These are phyloP conservation scores for Diospyros kaki DNA, from an alignment of 148 eudicot species.

Conservation along the genomic window DNA sequence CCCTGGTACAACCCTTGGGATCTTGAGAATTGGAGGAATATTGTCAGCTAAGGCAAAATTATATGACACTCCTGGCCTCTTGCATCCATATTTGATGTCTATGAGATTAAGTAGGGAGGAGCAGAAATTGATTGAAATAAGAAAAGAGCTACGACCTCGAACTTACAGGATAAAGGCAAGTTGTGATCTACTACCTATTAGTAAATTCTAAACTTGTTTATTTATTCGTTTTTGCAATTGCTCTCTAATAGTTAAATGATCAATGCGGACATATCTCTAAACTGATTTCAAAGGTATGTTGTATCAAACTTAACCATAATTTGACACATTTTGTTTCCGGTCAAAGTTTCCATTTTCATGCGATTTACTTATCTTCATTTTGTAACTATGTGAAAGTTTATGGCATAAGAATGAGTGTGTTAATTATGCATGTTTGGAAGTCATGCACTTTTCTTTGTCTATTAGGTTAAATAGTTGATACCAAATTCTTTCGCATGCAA, in stretches of 20 bases:
- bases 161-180: conserved; percentile 85
- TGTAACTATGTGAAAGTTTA: neutral
- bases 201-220: neutral
- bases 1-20: conserved; percentile 97
- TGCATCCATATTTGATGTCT: conserved; percentile 85
- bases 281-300: neutral
- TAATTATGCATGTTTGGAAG: neutral
- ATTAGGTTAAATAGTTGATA: neutral
- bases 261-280: neutral
- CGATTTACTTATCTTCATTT: neutral
- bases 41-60: conserved; percentile 89
- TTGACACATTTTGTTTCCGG: neutral
- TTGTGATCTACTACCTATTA: conserved; percentile 11
- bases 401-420: neutral
- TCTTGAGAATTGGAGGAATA: conserved; percentile 83
- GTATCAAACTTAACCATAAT: neutral
- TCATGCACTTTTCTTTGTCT: neutral
- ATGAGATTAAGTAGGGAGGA: conserved; percentile 83
- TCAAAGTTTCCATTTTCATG: conserved; percentile 4
- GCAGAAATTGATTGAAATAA: conserved; percentile 89
- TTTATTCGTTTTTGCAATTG: neutral
- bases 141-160: conserved; percentile 84
- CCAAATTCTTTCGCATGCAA: neutral
- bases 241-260: neutral
- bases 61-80: conserved; percentile 93